Percentiles rank a stretch among this genome's conserved stretches.
These are phyloP conservation scores for Backusella australiensis DNA, from an alignment of 192 early-diverging fungal genomes.

Conservation along the genomic window DNA sequence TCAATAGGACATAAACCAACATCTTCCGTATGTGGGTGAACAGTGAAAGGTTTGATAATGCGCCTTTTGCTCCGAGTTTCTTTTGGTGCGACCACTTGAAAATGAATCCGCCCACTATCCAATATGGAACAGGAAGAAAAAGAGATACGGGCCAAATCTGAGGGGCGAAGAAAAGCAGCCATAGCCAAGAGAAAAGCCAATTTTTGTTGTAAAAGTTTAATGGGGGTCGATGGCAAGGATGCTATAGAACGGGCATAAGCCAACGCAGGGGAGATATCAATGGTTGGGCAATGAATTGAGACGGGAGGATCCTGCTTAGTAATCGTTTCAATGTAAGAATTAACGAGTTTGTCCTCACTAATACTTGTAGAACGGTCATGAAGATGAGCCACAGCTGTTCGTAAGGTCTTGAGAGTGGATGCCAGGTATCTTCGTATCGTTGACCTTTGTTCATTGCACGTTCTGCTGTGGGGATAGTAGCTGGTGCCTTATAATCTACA, in stretches of 20 bases:
- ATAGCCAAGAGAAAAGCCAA: constrained; percentile 12
- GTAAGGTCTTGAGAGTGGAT: constrained; percentile 11
- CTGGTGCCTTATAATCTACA: not conserved
- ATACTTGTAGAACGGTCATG: not conserved
- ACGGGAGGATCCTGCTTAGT: not conserved
- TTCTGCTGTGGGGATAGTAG: not conserved
- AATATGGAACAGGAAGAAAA: not conserved
- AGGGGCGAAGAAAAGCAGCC: constrained; percentile 7
- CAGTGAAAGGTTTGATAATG: no score
- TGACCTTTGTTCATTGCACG: not conserved
- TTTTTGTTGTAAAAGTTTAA: not conserved
- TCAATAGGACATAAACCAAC: no score
- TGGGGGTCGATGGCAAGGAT: not conserved
- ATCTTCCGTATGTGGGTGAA: no score
- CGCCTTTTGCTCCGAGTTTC: no score
- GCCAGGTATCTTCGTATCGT: not conserved
- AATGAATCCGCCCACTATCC: no score
- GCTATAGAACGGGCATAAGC: not conserved
- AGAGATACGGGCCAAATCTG: not conserved
- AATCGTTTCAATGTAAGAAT: not conserved
- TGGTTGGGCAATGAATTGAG: not conserved
- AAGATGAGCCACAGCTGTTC: constrained; percentile 6
- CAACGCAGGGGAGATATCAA: not conserved
- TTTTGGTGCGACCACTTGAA: no score
- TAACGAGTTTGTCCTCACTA: not conserved